Conservation (phyloP, 768 basidiomycete genomes). For the Pulveroboletus ravenelii region DNA sequence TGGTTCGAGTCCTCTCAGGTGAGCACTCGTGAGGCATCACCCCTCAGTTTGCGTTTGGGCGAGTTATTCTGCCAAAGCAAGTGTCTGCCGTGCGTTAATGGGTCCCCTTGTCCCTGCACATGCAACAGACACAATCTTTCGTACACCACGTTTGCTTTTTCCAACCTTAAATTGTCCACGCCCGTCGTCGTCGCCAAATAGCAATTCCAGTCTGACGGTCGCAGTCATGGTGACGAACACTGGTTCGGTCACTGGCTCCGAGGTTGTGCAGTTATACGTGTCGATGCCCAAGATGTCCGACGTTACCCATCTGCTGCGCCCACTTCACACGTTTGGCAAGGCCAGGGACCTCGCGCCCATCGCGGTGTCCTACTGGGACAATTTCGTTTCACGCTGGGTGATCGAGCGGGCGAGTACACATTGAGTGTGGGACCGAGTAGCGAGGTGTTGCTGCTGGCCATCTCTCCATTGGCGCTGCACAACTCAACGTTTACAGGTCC, state of each 20-base stretch:
- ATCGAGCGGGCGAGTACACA: conserved; percentile 47
- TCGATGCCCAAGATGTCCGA: conserved; percentile 49
- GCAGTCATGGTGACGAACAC: conserved; percentile 60
- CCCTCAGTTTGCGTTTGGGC: conserved; percentile 76
- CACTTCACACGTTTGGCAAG: conserved; percentile 66
- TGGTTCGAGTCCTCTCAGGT: too few relatives aligned
- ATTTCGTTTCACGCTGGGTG: conserved; percentile 41
- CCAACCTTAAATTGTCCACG: conserved; percentile 46
- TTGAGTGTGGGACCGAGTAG: conserved; percentile 45
- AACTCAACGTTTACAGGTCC: too few relatives aligned
- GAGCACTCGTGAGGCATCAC: conserved; percentile 53
- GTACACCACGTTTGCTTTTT: conserved; percentile 64
- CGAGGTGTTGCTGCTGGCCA: conserved; percentile 32
- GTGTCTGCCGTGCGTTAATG: background rate
- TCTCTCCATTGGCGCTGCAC: too few relatives aligned
- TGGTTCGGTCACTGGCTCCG: conserved; percentile 53
- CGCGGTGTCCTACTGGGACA: conserved; percentile 65
- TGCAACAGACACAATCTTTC: conserved; percentile 71
- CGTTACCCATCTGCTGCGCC: conserved; percentile 50
- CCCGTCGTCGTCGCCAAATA: conserved; percentile 35
- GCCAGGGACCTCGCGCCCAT: conserved; percentile 48
- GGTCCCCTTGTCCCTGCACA: background rate
- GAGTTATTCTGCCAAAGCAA: conserved; percentile 15
- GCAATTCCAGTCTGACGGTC: conserved; percentile 44
- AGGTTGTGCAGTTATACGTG: conserved; percentile 71